A percentile compares a stretch with the other conserved stretches of the same genome.
phyloP scores from a whole-genome alignment of 1,284 basidiomycete genomes.

The Cerioporus squamosus region DNA sequence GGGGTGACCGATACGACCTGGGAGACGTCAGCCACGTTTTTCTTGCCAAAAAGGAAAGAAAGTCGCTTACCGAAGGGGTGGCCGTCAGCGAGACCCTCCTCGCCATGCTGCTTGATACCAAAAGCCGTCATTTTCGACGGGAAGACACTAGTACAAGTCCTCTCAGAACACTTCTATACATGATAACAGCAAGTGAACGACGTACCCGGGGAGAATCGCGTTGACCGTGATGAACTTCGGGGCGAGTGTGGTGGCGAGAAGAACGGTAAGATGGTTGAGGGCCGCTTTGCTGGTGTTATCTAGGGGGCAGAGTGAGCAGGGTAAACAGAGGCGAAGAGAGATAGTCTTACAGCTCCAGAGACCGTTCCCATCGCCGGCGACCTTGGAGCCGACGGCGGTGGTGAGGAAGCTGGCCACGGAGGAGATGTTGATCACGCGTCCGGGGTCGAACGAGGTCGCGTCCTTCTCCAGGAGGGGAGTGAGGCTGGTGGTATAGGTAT shows the following conservation, averaged over 20 bases:
- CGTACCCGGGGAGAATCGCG: conserved; percentile 78
- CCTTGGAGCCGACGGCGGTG: conserved; percentile 46
- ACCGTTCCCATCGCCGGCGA: conserved; percentile 66
- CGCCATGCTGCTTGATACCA: conserved; percentile 64
- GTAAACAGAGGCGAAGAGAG: too few relatives aligned
- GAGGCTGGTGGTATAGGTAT: conserved; percentile 40
- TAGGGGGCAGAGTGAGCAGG: conserved; percentile 29
- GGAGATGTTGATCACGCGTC: conserved; percentile 82
- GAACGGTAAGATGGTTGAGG: conserved; percentile 82
- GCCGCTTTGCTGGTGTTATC: conserved; percentile 84
- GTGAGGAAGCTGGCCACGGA: conserved; percentile 72
- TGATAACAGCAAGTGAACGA: not conserved
- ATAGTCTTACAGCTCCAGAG: conserved; percentile 78
- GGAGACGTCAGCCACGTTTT: not conserved
- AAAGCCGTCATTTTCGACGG: conserved; percentile 89
- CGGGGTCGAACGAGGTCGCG: conserved; percentile 71
- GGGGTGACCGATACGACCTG: conserved; percentile 70
- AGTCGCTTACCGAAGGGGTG: conserved; percentile 64
- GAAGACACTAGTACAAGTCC: conserved; percentile 60
- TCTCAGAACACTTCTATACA: too few relatives aligned
- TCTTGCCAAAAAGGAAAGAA: not conserved
- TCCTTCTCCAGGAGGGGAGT: conserved; percentile 71
- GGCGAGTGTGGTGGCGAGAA: conserved; percentile 73
- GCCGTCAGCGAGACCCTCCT: conserved; percentile 50
- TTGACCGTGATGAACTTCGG: conserved; percentile 76